Base-by-base conservation (phyloP, 129 eudicot genomes). In the Saposhnikovia divaricata region DNA sequence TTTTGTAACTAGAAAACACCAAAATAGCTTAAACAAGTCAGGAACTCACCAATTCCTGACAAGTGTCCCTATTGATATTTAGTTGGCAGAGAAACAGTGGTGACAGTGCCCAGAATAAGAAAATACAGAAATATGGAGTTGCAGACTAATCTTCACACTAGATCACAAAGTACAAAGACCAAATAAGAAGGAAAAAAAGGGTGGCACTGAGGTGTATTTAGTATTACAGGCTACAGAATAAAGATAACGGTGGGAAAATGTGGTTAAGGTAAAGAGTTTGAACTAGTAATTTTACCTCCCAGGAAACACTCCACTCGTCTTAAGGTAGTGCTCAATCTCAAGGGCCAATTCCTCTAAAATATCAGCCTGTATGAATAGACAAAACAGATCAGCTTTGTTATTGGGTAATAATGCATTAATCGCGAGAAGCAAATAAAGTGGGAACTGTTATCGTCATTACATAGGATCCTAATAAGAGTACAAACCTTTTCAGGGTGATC, bases 401-500 rank as follows among this genome's bases (percentile, higher is more conserved):
- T 6, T 7, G 27, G 27, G 9, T 57, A 23, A 57, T 8, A 57
- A 57, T 57, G 28, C 66, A 21, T 19, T 6, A 55, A 55, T 55
- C 28, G 28, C 13, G 28, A 23, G 28, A 57, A 8, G 63, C 9
- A 23, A 9, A 57, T 57, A 23, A 8, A 57, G 28, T 23, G 66
- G 4, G 13, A 57, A 57, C 28, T 57, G 31, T 57, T 23, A 57
- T 23, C 66, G 23, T 21, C 66, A 23, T 57, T 57, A 57, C 66
- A 57, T 57, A 57, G 66, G 31, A 57, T 57, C 65, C 28, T 23
- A 7, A 57, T 57, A 23, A 57, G 66, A 57, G 31, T 75, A 87
- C 97, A 82, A 69, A 96, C 99, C 99, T 96, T 96, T 81, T 89
- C 99, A 84, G 90, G 85, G 76, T 92, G 97, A 80, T 96, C 89